phyloP scores from a whole-genome alignment of 75 land plant species.

The Larix kaempferi region DNA sequence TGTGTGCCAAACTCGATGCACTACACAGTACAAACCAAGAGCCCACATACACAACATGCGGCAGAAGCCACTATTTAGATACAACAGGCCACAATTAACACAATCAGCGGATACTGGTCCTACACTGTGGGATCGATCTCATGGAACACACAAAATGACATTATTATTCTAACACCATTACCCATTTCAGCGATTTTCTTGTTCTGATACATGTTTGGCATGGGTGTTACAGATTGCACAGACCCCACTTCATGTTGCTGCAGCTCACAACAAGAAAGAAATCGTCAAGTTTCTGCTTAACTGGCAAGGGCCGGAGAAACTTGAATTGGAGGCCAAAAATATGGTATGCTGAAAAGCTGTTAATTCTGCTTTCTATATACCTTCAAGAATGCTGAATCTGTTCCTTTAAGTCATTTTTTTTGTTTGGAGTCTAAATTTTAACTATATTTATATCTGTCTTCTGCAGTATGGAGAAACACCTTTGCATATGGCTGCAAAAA shows the following conservation, averaged over 20 bases:
- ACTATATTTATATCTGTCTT: conserved; percentile 9
- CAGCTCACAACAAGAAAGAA: conserved; percentile 63
- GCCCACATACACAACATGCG: no score
- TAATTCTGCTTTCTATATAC: background rate
- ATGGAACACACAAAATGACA: no score
- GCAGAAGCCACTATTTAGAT: no score
- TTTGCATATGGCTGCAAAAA: conserved; percentile 91
- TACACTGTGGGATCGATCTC: no score
- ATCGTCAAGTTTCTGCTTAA: conserved; percentile 70
- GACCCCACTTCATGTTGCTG: conserved; percentile 87
- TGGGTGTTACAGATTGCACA: conserved; percentile 60
- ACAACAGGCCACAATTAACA: no score
- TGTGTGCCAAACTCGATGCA: no score
- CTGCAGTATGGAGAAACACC: conserved; percentile 94
- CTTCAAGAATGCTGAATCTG: background rate
- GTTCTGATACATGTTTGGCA: background rate
- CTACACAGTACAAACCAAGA: no score
- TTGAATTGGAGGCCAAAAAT: conserved; percentile 81
- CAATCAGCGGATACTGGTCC: no score
- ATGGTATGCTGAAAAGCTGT: conserved; percentile 50
- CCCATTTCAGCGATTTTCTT: background rate
- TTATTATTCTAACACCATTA: no score
- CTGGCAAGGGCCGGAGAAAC: conserved; percentile 64
- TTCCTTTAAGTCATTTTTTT: background rate
- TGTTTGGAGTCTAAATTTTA: conserved; percentile 3